Percentiles rank a stretch among this genome's conserved stretches.
These are phyloP conservation scores for Suillus discolor DNA, from an alignment of 768 basidiomycete genomes.

Conservation along the genomic window DNA sequence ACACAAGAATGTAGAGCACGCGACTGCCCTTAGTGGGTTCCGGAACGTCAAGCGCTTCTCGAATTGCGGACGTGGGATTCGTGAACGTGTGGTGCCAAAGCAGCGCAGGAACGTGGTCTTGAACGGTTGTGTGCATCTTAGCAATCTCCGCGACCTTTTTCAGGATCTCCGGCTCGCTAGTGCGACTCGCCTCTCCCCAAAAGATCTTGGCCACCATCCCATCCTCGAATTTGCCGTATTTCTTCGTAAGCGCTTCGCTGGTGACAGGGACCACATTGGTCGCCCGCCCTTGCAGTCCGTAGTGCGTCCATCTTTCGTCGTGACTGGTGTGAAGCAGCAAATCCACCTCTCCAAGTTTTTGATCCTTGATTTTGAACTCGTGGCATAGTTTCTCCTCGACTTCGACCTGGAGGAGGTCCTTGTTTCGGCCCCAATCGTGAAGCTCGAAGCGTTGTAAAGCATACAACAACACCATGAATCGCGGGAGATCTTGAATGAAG, in stretches of 20 bases:
- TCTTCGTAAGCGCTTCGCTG: no score
- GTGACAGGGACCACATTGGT: not conserved
- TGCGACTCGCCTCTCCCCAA: not conserved
- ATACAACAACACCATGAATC: slow-evolving; percentile 6
- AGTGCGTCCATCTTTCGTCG: not conserved
- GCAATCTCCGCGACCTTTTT: not conserved
- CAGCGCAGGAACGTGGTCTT: not conserved
- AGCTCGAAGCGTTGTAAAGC: not conserved
- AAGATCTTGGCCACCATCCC: no score
- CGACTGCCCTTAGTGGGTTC: not conserved
- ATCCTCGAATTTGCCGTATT: no score
- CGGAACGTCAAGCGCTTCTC: not conserved
- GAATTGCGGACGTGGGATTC: not conserved
- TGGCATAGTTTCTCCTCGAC: not conserved
- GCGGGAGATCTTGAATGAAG: slow-evolving; percentile 10
- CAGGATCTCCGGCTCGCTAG: not conserved
- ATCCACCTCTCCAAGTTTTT: not conserved
- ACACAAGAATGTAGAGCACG: not conserved
- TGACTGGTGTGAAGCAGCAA: not conserved
- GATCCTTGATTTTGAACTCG: not conserved
- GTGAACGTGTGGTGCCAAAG: not conserved
- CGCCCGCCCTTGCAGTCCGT: not conserved
- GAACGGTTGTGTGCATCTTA: not conserved
- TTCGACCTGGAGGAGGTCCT: not conserved
- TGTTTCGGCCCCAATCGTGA: slow-evolving; percentile 2